These are phyloP conservation scores for Fragaria vesca DNA, from an alignment of 306 rosid species.

Conservation along the genomic window DNA sequence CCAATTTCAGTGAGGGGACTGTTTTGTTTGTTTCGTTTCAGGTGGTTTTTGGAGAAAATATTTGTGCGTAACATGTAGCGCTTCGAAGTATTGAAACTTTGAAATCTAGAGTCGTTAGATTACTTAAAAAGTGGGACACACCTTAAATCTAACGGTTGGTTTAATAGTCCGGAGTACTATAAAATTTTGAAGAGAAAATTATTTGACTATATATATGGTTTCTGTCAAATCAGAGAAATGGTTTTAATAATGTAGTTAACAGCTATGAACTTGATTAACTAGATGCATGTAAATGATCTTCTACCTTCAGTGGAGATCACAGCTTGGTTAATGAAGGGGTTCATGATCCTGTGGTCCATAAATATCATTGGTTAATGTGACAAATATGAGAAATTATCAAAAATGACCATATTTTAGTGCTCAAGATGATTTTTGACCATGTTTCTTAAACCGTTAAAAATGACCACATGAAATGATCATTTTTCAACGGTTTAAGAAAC, in stretches of 20 bases:
- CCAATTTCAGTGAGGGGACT: not conserved
- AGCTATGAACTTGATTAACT: not conserved
- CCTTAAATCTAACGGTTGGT: not conserved
- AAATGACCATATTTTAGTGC: too few species aligned
- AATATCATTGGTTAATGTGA: not conserved
- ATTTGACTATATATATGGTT: not conserved
- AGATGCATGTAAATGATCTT: not conserved
- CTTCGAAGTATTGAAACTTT: not conserved
- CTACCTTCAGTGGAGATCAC: not conserved
- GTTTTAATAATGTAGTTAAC: not conserved
- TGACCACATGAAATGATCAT: too few species aligned
- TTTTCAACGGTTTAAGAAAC: too few species aligned
- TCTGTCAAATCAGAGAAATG: too few species aligned
- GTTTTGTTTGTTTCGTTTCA: not conserved
- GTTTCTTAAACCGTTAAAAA: too few species aligned
- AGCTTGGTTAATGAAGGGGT: not conserved
- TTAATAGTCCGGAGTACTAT: not conserved
- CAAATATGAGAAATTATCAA: too few species aligned
- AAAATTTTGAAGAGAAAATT: not conserved
- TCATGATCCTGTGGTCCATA: not conserved
- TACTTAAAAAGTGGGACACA: not conserved
- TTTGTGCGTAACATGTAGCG: not conserved
- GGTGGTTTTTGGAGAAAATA: not conserved
- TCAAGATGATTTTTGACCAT: too few species aligned
- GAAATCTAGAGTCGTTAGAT: not conserved